Percentiles rank a stretch among this genome's conserved stretches.
These are phyloP conservation scores for Ricinus communis DNA, from an alignment of 345 rosid genomes.

Conservation along the genomic window DNA sequence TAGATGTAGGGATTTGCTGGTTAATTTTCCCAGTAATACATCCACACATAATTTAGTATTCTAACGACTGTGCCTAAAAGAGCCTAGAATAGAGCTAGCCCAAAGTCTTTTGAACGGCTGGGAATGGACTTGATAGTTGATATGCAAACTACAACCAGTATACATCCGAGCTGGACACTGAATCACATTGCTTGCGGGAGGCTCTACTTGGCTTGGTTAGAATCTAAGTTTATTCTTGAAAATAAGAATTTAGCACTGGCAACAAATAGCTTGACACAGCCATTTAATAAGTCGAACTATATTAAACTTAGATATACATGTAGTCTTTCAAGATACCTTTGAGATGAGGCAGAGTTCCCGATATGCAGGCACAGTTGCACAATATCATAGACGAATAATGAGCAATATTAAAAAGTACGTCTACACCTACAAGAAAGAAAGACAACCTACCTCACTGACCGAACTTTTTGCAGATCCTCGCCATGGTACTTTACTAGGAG, in stretches of 20 bases:
- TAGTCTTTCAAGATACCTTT: background rate
- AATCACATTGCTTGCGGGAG: background rate
- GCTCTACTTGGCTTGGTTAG: too few species aligned
- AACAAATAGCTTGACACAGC: too few species aligned
- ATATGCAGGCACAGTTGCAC: background rate
- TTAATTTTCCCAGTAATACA: background rate
- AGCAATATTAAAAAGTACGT: too few species aligned
- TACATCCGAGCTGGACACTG: background rate
- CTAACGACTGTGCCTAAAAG: background rate
- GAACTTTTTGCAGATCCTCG: conserved; percentile 40
- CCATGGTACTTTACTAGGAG: conserved; percentile 49
- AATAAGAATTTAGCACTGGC: too few species aligned
- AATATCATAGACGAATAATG: too few species aligned
- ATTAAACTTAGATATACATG: too few species aligned
- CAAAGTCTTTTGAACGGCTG: background rate
- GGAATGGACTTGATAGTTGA: too few species aligned
- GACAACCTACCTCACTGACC: conserved; percentile 38
- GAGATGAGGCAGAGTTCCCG: background rate
- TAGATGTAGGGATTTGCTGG: background rate
- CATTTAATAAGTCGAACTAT: too few species aligned
- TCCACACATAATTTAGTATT: background rate
- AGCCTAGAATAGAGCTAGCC: background rate
- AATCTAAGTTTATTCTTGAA: too few species aligned
- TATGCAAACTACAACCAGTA: too few species aligned
- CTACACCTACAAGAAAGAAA: background rate